phyloP scores from a whole-genome alignment of 176 grass and related monocot species.

The Secale cereale region DNA sequence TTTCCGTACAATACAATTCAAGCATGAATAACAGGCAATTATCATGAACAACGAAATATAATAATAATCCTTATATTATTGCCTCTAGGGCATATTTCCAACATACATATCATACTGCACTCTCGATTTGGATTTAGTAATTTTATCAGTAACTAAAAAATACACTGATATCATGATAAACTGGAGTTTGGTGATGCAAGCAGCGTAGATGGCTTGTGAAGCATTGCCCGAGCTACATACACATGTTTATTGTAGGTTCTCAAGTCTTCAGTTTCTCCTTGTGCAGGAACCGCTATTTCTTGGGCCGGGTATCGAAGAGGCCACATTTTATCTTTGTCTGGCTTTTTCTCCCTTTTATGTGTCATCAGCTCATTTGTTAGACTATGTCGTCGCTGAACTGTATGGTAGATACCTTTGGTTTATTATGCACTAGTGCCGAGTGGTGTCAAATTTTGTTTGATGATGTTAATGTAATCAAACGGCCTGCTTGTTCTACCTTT shows the following conservation, averaged over 20 bases:
- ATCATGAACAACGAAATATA: too few species aligned
- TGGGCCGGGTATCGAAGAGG: not conserved
- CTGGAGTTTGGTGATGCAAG: too few species aligned
- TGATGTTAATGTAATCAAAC: not conserved
- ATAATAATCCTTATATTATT: too few species aligned
- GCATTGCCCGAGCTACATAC: not conserved
- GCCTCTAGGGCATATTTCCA: too few species aligned
- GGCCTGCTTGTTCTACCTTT: not conserved
- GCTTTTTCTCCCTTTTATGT: not conserved
- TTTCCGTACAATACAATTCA: too few species aligned
- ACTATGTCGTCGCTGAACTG: not conserved
- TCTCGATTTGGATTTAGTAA: not conserved
- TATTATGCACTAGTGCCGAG: not conserved
- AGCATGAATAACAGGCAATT: too few species aligned
- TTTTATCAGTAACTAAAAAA: not conserved
- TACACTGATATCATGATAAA: not conserved
- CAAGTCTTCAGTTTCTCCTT: not conserved
- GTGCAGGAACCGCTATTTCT: not conserved
- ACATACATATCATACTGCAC: not conserved
- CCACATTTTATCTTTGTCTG: not conserved
- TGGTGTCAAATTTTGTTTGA: not conserved
- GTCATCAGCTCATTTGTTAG: not conserved
- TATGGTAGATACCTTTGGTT: not conserved
- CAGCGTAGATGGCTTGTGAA: not conserved
- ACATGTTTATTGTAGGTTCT: not conserved